phyloP scores from a whole-genome alignment of 169 alveolate genomes.

The Theileria luwenshuni region DNA sequence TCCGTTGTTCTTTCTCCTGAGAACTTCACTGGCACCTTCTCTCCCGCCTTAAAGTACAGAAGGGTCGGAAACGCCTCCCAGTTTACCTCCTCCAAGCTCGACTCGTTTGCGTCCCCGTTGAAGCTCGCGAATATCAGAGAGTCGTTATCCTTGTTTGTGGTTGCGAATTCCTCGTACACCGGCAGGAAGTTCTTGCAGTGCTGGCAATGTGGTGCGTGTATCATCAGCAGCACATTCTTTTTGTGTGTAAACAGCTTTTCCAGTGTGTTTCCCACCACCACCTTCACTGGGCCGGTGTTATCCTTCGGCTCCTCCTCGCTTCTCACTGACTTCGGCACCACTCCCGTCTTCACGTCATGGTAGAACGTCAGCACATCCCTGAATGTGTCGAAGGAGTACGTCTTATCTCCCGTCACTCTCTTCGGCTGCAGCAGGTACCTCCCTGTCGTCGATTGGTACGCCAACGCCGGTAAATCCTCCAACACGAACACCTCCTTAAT shows the following conservation, averaged over 20 bases:
- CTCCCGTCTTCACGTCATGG: conserved; percentile 75
- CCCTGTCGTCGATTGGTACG: conserved; percentile 74
- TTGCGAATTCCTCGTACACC: conserved; percentile 70
- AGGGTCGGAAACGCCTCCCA: conserved; percentile 81
- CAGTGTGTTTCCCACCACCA: conserved; percentile 76
- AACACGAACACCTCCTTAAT: conserved; percentile 64
- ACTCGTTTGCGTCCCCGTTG: conserved; percentile 79
- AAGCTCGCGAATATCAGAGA: conserved; percentile 70
- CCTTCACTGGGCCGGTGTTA: conserved; percentile 69
- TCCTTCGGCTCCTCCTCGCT: conserved; percentile 77
- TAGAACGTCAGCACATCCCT: conserved; percentile 67
- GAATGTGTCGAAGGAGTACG: conserved; percentile 46
- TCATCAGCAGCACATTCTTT: conserved; percentile 71
- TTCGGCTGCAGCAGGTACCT: conserved; percentile 66
- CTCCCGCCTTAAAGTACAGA: conserved; percentile 72
- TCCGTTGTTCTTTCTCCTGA: conserved; percentile 76
- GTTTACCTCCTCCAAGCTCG: conserved; percentile 71
- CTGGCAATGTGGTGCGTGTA: conserved; percentile 80
- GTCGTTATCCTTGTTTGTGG: conserved; percentile 63
- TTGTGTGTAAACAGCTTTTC: conserved; percentile 58
- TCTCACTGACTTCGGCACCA: conserved; percentile 67
- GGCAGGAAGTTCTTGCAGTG: conserved; percentile 81
- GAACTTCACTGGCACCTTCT: conserved; percentile 65
- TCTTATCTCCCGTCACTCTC: background rate
- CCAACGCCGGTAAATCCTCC: conserved; percentile 74